Evolutionary conservation across 2,329 filamentous ascomycete genomes (phyloP), one percentile per base, ranked within the genome.

Genomic region (Colletotrichum incanum): DNA sequence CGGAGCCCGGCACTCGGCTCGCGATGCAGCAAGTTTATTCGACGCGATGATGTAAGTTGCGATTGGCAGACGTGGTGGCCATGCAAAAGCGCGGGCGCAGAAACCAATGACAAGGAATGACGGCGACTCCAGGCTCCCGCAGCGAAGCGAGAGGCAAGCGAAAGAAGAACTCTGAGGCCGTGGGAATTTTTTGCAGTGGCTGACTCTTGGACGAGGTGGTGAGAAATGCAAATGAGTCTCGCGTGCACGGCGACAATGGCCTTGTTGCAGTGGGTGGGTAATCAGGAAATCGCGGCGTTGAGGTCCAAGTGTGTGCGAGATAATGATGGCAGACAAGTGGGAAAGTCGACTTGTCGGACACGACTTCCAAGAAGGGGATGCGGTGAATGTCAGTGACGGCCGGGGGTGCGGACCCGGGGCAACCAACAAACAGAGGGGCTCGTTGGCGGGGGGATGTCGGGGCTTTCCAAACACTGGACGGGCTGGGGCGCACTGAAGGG

Each of bases 381-480:
- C 70, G 70, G 70, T 72, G 70, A 72, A 72, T 72, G 70, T 70
- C 65, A 72, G 66, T 60, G 70, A 63, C 64, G 54, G 60, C 66
- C 65, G 66, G 65, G 70, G 65, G 60, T 49, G 59, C 52, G 65
- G 66, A 63, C 70, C 65, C 70, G 65, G 70, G 65, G 70, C 71
- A 71, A 73, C 73, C 67, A 74, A 74, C 73, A 75, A 75, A 73
- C 67, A 74, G 67, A 72, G 69, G 75, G 74, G 75, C 73, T 55
- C 23, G 75, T 76, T 69, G 75, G 59, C 74, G 45, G 72, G 75
- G 75, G 52, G 70, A 76, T 67, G 7, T 34, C 54, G 41, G 62
- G 50, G 31, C 23, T 23, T 26, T 58, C 69, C 70, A 71, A 71
- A 68, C 69, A 68, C 60, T 63, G 60, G 59, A 60, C 39, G 56